Evolutionary conservation across 169 alveolate species (phyloP).

Genomic region (Eimeria zaria): DNA sequence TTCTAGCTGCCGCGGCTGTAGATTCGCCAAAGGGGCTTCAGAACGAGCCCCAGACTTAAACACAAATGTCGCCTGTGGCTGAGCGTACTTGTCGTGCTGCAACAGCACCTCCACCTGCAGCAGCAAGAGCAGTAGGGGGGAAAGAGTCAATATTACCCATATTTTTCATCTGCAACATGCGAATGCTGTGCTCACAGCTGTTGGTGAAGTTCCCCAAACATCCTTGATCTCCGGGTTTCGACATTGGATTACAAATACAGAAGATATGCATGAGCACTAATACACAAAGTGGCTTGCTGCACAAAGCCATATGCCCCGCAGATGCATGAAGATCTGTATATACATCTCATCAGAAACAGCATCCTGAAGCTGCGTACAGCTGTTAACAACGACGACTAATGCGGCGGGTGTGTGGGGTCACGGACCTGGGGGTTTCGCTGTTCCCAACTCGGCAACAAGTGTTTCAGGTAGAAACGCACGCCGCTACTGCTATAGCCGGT

Average conservation of each 20-base stretch:
- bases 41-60: constrained; percentile 78
- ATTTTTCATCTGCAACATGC: background rate
- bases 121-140: background rate
- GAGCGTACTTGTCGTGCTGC: constrained; percentile 69
- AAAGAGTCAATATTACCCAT: background rate
- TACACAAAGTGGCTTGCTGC: background rate
- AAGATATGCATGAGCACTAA: background rate
- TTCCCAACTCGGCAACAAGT: constrained; percentile 82
- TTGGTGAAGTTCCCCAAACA: background rate
- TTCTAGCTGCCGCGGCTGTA: constrained; percentile 89
- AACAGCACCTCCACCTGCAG: constrained; percentile 74
- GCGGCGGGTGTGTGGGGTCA: background rate
- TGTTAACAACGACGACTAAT: background rate
- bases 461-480: constrained; percentile 84
- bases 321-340: background rate
- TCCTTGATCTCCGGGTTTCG: background rate
- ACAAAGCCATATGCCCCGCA: background rate
- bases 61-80: constrained; percentile 55
- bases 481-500: constrained; percentile 86
- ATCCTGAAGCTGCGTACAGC: background rate
- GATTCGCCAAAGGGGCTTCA: constrained; percentile 91
- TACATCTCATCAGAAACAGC: background rate
- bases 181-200: background rate
- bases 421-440: constrained; percentile 84
- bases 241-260: background rate